Evolutionary conservation across 2,329 filamentous ascomycete species (phyloP).

Genomic region (Leptoxyphium fumago): DNA sequence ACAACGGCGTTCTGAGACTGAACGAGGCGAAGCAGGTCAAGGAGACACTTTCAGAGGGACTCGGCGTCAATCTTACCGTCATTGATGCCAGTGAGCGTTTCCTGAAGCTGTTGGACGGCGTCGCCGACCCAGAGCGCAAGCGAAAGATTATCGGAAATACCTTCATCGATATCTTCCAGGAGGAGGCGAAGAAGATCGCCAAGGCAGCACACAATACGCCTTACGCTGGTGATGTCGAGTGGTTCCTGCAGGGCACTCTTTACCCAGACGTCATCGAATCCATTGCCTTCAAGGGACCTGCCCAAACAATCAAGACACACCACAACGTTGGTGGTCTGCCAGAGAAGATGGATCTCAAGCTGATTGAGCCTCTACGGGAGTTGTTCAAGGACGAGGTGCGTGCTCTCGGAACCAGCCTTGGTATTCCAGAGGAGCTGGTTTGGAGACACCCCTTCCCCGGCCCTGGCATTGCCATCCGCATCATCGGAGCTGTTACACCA

Average conservation of each 20-base stretch:
- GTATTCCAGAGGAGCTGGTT: conserved; percentile 59
- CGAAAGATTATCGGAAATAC: conserved; percentile 77
- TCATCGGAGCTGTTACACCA: conserved; percentile 70
- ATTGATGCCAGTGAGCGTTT: conserved; percentile 68
- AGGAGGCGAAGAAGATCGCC: conserved; percentile 62
- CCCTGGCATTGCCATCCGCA: conserved; percentile 60
- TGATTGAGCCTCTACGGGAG: conserved; percentile 66
- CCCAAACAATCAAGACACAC: conserved; percentile 59
- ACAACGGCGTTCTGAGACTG: conserved; percentile 74
- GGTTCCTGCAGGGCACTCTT: conserved; percentile 75
- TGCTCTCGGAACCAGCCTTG: conserved; percentile 51
- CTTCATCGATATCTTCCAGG: conserved; percentile 73
- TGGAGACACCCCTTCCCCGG: conserved; percentile 69
- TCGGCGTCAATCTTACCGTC: conserved; percentile 83
- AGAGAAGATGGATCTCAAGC: conserved; percentile 46
- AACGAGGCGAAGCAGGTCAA: conserved; percentile 76
- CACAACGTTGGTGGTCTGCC: conserved; percentile 60
- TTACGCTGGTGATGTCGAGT: conserved; percentile 63
- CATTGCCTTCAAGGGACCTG: conserved; percentile 59
- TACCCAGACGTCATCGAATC: conserved; percentile 62
- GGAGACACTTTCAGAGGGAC: conserved; percentile 58
- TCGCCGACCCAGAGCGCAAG: conserved; percentile 69
- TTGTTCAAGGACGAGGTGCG: conserved; percentile 78
- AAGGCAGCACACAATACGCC: conserved; percentile 51
- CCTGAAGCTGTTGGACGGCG: conserved; percentile 58